Base-by-base conservation (phyloP, 345 rosid genomes). In the Camelina laxa region DNA sequence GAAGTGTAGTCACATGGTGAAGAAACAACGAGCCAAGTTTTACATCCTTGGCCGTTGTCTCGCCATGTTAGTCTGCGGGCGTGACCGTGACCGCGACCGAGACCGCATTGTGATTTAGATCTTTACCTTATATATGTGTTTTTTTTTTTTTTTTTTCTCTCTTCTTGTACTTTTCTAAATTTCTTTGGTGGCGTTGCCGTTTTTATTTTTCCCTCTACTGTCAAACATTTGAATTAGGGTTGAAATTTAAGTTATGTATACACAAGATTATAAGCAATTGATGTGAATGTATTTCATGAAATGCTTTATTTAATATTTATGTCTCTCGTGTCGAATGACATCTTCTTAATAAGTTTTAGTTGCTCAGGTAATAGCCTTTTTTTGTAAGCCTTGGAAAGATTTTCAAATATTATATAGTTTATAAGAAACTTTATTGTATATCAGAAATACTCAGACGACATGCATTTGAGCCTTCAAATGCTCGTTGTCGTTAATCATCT, bases 31-130 rank as follows among this genome's bases (percentile, higher is more conserved):
- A 13, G 88, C 90, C 33, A 88, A 83, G 75, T 87, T 90, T 82
- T 90, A 88, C 79, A 87, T 90, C 83, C 85, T 90, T 69, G 87
- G 93, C 47, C 90, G 96, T 48, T 90, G 96, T 84, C 80, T 90
- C 30, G 89, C 93, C 16, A 84, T 90, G 88, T 87, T 90, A 35
- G 70, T 90, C 51, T 90, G 96, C 66, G 85, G 90, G 75, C 90
- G 82, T 27, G 89, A 83, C 55, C 86, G 84, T 6, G 82, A 54
- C 21, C 75, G 69, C 1, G 89, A 83, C 55, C 59, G 84, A 11
- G 65, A 69, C 65, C 64, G 58, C 44, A 45, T 3, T 61, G 61
- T 44, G 6, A 60, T 3, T 19, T 75, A 75, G 65, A 68, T 10
- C 24, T 53, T 69, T 42, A 60, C 69, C 41, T 41, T 60, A 9